phyloP scores from a whole-genome alignment of 2,329 filamentous ascomycete species.

The Ophiostoma australiae region DNA sequence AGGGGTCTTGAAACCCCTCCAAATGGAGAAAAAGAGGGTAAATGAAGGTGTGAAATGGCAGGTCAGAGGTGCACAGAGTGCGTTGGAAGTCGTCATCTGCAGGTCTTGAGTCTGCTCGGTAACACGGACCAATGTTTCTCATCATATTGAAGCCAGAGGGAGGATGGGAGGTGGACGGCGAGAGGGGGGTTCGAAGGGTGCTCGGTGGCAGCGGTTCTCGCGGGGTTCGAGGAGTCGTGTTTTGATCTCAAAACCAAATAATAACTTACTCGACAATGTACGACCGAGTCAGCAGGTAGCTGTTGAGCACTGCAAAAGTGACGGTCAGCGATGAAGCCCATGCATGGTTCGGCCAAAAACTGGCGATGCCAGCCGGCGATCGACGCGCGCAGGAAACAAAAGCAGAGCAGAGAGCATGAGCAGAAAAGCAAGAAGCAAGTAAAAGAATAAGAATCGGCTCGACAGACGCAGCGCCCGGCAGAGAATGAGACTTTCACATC shows the following conservation, averaged over 20 bases:
- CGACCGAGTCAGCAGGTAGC: conserved; percentile 62
- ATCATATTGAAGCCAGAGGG: conserved; percentile 47
- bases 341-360: neutral
- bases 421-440: conserved; percentile 5
- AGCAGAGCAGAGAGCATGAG: conserved; percentile 5
- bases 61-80: conserved; percentile 65
- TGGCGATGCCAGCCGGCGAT: conserved; percentile 12
- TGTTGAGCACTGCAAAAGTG: conserved; percentile 51
- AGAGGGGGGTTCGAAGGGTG: neutral
- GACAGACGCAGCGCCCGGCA: conserved; percentile 1
- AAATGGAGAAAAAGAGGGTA: neutral
- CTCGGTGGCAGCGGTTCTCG: neutral
- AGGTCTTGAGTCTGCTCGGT: conserved; percentile 80
- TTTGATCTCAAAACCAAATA: neutral
- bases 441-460: neutral
- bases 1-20: conserved; percentile 10
- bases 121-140: conserved; percentile 85
- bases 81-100: conserved; percentile 63
- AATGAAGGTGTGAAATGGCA: neutral
- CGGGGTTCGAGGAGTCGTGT: neutral
- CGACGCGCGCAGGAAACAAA: conserved; percentile 16
- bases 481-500: conserved; percentile 5
- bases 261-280: conserved; percentile 74
- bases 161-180: conserved; percentile 22
- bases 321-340: conserved; percentile 23